Conservation (phyloP, 2,329 filamentous ascomycete species). For the Mycosphaerella sp. region DNA sequence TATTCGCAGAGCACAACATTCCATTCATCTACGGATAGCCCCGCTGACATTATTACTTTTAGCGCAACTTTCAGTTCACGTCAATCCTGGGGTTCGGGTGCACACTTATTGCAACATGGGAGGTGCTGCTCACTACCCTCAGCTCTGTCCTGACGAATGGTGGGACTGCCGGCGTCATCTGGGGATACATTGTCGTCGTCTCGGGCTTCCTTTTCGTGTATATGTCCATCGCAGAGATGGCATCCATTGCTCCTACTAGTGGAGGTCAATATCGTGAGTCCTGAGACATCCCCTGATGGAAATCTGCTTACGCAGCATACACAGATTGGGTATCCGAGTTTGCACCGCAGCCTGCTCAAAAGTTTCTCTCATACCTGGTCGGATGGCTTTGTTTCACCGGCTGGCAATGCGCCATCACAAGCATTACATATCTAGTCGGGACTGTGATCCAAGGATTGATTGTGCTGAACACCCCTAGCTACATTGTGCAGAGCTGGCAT, state of each 20-base stretch:
- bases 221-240: slow-evolving; percentile 31
- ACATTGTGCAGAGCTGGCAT: slow-evolving; percentile 35
- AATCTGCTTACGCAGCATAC: no score
- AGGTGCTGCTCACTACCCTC: slow-evolving; percentile 37
- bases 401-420: slow-evolving; percentile 14
- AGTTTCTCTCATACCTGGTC: slow-evolving; percentile 11
- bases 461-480: slow-evolving; percentile 14
- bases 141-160: slow-evolving; percentile 22
- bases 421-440: slow-evolving; percentile 7
- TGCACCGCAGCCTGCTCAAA: slow-evolving; percentile 6
- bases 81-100: slow-evolving; percentile 47
- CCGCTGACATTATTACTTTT: no score
- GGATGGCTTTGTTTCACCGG: slow-evolving; percentile 16
- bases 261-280: slow-evolving; percentile 20
- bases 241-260: slow-evolving; percentile 32
- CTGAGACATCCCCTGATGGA: no score
- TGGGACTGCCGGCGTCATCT: slow-evolving; percentile 28
- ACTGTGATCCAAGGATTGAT: slow-evolving; percentile 15
- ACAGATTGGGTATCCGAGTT: slow-evolving; percentile 28
- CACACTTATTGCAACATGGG: slow-evolving; percentile 49
- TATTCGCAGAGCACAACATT: no score
- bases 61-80: slow-evolving; percentile 41
- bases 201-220: slow-evolving; percentile 24
- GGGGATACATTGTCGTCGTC: slow-evolving; percentile 27
- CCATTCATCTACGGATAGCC: no score